Evolutionary conservation across 2,329 filamentous ascomycete genomes (phyloP).

Genomic region (Colletotrichum brevisporum): DNA sequence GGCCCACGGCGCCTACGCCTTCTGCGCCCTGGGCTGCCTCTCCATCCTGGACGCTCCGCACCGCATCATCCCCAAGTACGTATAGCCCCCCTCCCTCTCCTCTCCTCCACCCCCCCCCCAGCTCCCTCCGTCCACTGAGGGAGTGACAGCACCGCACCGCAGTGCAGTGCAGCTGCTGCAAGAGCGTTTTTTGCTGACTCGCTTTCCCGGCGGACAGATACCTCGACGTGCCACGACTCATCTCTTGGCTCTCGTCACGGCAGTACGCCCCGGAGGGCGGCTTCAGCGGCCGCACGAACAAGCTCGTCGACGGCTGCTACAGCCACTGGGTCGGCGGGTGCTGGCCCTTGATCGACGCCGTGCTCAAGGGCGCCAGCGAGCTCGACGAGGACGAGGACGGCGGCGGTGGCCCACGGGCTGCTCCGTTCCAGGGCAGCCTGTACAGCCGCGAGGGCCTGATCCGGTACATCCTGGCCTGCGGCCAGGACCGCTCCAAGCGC

Average conservation of each 20-base stretch:
- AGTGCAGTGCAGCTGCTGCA: conserved; percentile 11
- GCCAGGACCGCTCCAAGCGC: conserved; percentile 78
- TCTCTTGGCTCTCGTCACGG: conserved; percentile 89
- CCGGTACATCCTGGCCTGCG: conserved; percentile 91
- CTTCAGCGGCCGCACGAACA: conserved; percentile 94
- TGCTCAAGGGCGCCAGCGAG: conserved; percentile 68
- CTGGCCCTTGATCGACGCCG: conserved; percentile 91
- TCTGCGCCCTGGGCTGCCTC: conserved; percentile 91
- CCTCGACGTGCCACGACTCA: conserved; percentile 81
- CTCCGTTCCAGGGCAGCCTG: conserved; percentile 58
- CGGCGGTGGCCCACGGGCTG: conserved; percentile 46
- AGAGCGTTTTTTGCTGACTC: not conserved
- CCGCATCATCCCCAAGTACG: conserved; percentile 79
- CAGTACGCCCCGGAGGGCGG: conserved; percentile 94
- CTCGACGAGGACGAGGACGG: conserved; percentile 44
- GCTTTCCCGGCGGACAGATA: conserved; percentile 63
- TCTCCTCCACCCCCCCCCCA: conserved; percentile 10
- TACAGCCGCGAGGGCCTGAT: conserved; percentile 89
- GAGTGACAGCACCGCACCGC: conserved; percentile 51
- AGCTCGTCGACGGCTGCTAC: conserved; percentile 98
- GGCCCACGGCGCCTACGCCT: conserved; percentile 96
- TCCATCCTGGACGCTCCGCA: conserved; percentile 87
- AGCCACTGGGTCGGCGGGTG: conserved; percentile 98
- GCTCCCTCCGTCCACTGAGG: conserved; percentile 49
- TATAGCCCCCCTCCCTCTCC: conserved; percentile 40